phyloP scores from a whole-genome alignment of 1,284 basidiomycete species.

The Tylopilus sp. region DNA sequence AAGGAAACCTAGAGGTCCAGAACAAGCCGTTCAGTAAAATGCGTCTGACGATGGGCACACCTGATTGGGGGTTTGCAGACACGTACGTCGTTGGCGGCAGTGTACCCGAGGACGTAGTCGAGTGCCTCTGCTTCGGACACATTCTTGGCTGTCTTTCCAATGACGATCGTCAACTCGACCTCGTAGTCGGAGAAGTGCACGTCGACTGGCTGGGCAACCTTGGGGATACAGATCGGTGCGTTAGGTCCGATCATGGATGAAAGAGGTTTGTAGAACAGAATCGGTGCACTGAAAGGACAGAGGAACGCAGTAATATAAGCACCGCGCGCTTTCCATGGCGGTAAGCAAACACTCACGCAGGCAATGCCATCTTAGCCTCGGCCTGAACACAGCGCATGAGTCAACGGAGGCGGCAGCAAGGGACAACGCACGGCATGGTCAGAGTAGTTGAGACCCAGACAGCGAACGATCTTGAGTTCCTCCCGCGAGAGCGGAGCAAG shows the following conservation, averaged over 20 bases:
- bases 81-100: slow-evolving; percentile 74
- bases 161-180: slow-evolving; percentile 83
- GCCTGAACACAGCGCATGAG: slow-evolving; percentile 41
- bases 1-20: slow-evolving; percentile 59
- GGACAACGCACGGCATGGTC: slow-evolving; percentile 67
- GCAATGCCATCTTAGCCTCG: slow-evolving; percentile 62
- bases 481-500: slow-evolving; percentile 68
- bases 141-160: slow-evolving; percentile 77
- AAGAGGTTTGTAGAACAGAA: slow-evolving; percentile 80
- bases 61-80: background rate
- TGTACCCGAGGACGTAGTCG: slow-evolving; percentile 81
- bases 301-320: background rate
- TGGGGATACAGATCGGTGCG: slow-evolving; percentile 67
- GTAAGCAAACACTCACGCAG: slow-evolving; percentile 47
- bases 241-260: slow-evolving; percentile 71
- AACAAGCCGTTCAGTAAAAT: background rate
- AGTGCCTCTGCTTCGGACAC: slow-evolving; percentile 75
- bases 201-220: slow-evolving; percentile 64
- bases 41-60: background rate
- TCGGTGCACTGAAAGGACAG: slow-evolving; percentile 51
- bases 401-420: background rate
- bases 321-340: background rate
- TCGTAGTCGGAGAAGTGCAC: slow-evolving; percentile 85
- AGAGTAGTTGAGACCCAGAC: slow-evolving; percentile 78
- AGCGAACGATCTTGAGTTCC: slow-evolving; percentile 68